These are phyloP conservation scores for Stylosanthes scabra DNA, from an alignment of 331 rosid species.

Conservation along the genomic window DNA sequence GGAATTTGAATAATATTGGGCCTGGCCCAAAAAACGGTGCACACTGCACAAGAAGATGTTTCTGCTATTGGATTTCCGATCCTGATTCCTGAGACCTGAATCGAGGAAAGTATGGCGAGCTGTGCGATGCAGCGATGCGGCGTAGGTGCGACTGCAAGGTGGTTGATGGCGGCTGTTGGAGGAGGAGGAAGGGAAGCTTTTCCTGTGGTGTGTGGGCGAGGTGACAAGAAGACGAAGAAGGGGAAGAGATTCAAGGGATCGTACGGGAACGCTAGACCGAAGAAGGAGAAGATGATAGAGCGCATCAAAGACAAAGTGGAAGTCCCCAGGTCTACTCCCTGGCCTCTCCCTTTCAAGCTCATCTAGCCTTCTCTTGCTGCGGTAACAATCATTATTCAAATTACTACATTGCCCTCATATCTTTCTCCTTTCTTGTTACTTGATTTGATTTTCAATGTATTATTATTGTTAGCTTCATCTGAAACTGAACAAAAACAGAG, in stretches of 20 bases:
- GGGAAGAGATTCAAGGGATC: slow-evolving; percentile 97
- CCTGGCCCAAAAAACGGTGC: neutral
- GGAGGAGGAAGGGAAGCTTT: neutral
- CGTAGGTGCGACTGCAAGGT: slow-evolving; percentile 45
- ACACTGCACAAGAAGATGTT: too few relatives aligned
- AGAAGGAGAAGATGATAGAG: slow-evolving; percentile 91
- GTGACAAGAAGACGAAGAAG: slow-evolving; percentile 91
- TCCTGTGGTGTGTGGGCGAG: slow-evolving; percentile 80
- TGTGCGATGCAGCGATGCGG: slow-evolving; percentile 62
- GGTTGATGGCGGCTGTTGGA: slow-evolving; percentile 42
- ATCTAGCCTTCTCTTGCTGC: slow-evolving; percentile 31
- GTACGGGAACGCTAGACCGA: slow-evolving; percentile 78
- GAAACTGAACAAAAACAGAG: too few relatives aligned
- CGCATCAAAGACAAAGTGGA: slow-evolving; percentile 91
- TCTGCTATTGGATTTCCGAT: neutral
- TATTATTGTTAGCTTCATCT: slow-evolving; percentile 15
- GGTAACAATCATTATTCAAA: neutral
- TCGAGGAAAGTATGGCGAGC: slow-evolving; percentile 47
- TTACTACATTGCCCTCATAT: neutral
- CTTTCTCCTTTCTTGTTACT: neutral
- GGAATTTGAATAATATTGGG: neutral
- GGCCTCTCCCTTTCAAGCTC: slow-evolving; percentile 99
- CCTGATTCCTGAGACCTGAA: neutral
- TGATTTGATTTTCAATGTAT: slow-evolving; percentile 3
- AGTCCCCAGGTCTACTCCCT: slow-evolving; percentile 95